phyloP scores from a whole-genome alignment of 139 green algal genomes.

The Edaphochlamys debaryana region DNA sequence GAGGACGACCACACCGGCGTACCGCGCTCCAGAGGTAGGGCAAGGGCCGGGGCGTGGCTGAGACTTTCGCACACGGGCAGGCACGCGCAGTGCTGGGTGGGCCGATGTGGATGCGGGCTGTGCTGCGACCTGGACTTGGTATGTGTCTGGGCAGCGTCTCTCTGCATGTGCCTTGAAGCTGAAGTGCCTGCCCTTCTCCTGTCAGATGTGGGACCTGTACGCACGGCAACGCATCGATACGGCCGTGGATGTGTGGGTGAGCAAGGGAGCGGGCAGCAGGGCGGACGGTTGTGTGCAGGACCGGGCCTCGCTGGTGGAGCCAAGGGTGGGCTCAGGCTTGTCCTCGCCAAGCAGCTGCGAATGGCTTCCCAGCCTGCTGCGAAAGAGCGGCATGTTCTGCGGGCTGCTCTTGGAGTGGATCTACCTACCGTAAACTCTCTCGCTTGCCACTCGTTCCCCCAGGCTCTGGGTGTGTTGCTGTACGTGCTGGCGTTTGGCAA shows the following conservation, averaged over 20 bases:
- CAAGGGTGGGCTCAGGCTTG: too few relatives aligned
- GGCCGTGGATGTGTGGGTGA: conserved; percentile 87
- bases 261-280: not conserved
- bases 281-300: not conserved
- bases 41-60: too few relatives aligned
- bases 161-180: too few relatives aligned
- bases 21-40: conserved; percentile 90
- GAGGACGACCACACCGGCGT: conserved; percentile 91
- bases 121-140: not conserved
- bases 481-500: conserved; percentile 81
- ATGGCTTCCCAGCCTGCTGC: too few relatives aligned
- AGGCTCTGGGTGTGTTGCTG: conserved; percentile 88
- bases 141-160: not conserved
- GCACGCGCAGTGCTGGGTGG: not conserved
- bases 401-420: too few relatives aligned
- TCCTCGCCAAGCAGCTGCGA: too few relatives aligned
- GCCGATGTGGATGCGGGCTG: not conserved
- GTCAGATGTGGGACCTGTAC: conserved; percentile 91
- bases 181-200: too few relatives aligned
- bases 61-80: too few relatives aligned
- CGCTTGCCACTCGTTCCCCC: conserved; percentile 16
- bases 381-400: too few relatives aligned
- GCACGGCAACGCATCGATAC: conserved; percentile 77
- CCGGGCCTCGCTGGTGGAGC: not conserved
- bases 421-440: too few relatives aligned